Percentiles rank a stretch among this genome's conserved stretches.
phyloP scores from a whole-genome alignment of 139 green algal species.

The Choricystis sp. region DNA sequence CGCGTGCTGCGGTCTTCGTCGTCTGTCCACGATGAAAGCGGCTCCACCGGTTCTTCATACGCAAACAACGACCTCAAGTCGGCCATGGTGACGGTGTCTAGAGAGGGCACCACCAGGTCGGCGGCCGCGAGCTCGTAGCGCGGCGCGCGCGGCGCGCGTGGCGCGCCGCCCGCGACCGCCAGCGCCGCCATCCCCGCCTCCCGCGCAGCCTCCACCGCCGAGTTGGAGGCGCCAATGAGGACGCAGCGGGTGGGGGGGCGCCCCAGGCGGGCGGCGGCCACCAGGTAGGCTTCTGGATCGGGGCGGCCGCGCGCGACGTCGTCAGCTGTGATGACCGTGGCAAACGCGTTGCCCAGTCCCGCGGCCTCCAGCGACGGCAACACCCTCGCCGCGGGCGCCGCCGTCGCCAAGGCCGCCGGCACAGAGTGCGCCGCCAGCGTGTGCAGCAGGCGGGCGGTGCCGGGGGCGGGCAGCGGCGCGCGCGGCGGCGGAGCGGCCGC shows the following conservation, averaged over 20 bases:
- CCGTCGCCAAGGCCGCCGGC: constrained; percentile 58
- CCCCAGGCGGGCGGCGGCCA: constrained; percentile 46
- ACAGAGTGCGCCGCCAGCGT: constrained; percentile 7
- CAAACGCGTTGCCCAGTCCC: constrained; percentile 40
- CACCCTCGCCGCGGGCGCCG: constrained; percentile 31
- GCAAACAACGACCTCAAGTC: constrained; percentile 88
- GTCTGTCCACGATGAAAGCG: too few relatives aligned
- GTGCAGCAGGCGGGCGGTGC: neutral
- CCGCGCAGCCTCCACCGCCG: constrained; percentile 70
- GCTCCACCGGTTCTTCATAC: constrained; percentile 31
- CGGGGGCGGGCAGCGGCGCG: too few relatives aligned
- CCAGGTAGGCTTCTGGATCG: constrained; percentile 59
- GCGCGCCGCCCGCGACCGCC: constrained; percentile 37
- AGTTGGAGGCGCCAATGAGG: constrained; percentile 70
- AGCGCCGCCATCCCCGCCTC: constrained; percentile 80
- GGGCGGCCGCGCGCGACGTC: constrained; percentile 50
- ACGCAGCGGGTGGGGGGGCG: constrained; percentile 79
- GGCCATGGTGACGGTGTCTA: constrained; percentile 67
- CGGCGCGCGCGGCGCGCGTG: constrained; percentile 20
- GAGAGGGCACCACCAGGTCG: constrained; percentile 70
- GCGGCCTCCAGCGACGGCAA: constrained; percentile 23
- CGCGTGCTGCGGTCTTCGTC: too few relatives aligned
- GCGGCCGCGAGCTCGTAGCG: constrained; percentile 74
- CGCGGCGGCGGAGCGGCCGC: too few relatives aligned
- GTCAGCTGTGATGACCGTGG: constrained; percentile 61